These are phyloP conservation scores for Phaseolus coccineus DNA, from an alignment of 331 rosid species.

Conservation along the genomic window DNA sequence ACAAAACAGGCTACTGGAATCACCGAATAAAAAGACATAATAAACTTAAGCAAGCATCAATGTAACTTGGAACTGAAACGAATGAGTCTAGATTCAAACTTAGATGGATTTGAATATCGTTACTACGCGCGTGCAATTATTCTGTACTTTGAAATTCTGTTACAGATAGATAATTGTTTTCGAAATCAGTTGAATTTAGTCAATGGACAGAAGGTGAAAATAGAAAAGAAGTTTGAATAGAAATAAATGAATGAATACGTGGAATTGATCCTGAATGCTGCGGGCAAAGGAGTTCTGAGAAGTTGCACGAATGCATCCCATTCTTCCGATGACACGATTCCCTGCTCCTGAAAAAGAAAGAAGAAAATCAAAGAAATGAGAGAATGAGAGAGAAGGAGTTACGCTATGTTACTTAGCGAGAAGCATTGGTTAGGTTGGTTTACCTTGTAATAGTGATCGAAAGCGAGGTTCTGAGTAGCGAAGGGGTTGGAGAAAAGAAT, in stretches of 20 bases:
- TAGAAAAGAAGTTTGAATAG: background rate
- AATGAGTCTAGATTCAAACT: conserved; percentile 8
- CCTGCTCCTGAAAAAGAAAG: conserved; percentile 59
- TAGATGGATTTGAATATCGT: conserved; percentile 1
- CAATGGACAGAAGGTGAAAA: background rate
- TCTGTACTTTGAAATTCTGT: background rate
- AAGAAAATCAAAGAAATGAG: conserved; percentile 3
- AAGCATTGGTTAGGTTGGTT: background rate
- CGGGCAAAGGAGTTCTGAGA: conserved; percentile 84
- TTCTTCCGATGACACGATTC: conserved; percentile 65
- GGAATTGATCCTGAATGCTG: conserved; percentile 85
- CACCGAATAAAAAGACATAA: conserved; percentile 26
- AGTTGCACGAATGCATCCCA: conserved; percentile 73
- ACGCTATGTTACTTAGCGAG: background rate
- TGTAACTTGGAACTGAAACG: conserved; percentile 17
- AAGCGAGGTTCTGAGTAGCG: conserved; percentile 60
- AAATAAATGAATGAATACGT: conserved; percentile 47
- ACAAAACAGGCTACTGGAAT: conserved; percentile 83
- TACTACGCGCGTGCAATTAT: background rate
- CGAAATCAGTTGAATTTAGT: background rate
- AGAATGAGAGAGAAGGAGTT: background rate
- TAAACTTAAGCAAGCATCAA: conserved; percentile 20
- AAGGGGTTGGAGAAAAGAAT: conserved; percentile 55
- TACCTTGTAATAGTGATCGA: conserved; percentile 81
- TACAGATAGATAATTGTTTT: background rate